Base-by-base conservation (phyloP, 139 green algal species). In the Chlorella sp. region DNA sequence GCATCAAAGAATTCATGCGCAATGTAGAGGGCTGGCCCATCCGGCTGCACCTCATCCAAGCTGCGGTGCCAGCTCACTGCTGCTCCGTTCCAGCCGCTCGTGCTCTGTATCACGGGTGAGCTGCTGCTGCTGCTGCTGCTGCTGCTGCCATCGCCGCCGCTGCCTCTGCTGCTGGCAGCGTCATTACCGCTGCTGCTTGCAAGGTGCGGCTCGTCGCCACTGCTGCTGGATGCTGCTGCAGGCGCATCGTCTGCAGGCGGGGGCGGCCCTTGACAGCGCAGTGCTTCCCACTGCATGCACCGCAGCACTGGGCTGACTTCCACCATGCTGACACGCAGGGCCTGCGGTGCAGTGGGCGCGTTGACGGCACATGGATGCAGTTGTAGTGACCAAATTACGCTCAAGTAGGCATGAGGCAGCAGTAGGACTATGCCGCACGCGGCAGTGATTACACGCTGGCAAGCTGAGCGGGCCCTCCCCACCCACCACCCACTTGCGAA, bases 1-100 rank as follows among this genome's bases (percentile, higher is more conserved):
- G 97, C 97, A 71, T 99, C 97, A 28, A 99, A 87, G 85, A 99
- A 99, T 90, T 99, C 97, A 83, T 99, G 96, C 15, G 93, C 96
- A 6, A 99, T 93, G 87, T 95, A 93, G 20, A 99, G 75, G 6
- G 91, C 90, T 0, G 95, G 96, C 12, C 39, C n/a, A 41, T 89
- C 87, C 1, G 68, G 39, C 28, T 47, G 51, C 26, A 98, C 91
- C n/a, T 91, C 83, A 21, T 94, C 90, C 34, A 98, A 74, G 28
- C 47, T 89, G 32, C 74, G 25, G 84, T 97, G 93, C 95, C 95
- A 98, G 7, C 34, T 62, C 39, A 98, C 93, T 82, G 93, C 89
- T 41, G 73, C 38, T 0, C 76, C 75, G 30, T 56, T 68, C 81
- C 63, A 83, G 39, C 63, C 78, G 63, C 63, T 75, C 41, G 25